Percentiles rank a stretch among this genome's conserved stretches.
phyloP scores from a whole-genome alignment of 2,329 filamentous ascomycete genomes.

The Claviceps fusiformis region DNA sequence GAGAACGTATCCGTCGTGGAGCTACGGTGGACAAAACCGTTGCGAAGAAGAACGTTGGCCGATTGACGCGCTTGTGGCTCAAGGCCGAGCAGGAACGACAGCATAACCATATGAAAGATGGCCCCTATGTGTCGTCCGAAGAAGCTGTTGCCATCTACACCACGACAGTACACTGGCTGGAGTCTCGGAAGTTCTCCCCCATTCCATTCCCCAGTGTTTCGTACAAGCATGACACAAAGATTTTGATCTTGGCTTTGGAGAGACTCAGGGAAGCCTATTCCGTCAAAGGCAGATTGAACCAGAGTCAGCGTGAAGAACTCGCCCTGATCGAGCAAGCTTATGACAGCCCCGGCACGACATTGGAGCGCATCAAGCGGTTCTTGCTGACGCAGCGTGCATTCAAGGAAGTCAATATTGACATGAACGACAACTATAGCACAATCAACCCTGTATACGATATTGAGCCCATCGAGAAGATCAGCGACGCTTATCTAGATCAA shows the following conservation, averaged over 20 bases:
- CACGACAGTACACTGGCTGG: conserved; percentile 95
- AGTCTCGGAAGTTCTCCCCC: conserved; percentile 94
- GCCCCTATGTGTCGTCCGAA: conserved; percentile 94
- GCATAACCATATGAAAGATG: conserved; percentile 99
- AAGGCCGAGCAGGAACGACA: conserved; percentile 97
- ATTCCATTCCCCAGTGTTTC: conserved; percentile 98
- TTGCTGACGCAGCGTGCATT: conserved; percentile 93
- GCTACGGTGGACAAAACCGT: conserved; percentile 98
- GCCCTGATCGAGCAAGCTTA: conserved; percentile 97
- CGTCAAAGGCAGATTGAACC: conserved; percentile 90
- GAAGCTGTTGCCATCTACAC: conserved; percentile 98
- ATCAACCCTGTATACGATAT: conserved; percentile 99
- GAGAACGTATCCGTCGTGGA: conserved; percentile 88
- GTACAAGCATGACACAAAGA: conserved; percentile 99
- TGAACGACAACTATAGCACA: conserved; percentile 99
- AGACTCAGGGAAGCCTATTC: conserved; percentile 90
- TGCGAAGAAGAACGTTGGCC: conserved; percentile 96
- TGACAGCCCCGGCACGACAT: conserved; percentile 87
- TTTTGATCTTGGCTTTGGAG: conserved; percentile 88
- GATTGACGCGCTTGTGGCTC: conserved; percentile 87
- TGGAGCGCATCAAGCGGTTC: conserved; percentile 95
- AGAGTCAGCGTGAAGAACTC: conserved; percentile 92
- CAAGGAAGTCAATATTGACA: conserved; percentile 98
- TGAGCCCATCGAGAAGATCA: conserved; percentile 98
- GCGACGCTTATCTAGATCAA: conserved; percentile 94